Percentiles rank a stretch among this genome's conserved stretches.
Evolutionary conservation across 805 yeast genomes (phyloP).

Genomic region (Barnettozyma wickerhamii): DNA sequence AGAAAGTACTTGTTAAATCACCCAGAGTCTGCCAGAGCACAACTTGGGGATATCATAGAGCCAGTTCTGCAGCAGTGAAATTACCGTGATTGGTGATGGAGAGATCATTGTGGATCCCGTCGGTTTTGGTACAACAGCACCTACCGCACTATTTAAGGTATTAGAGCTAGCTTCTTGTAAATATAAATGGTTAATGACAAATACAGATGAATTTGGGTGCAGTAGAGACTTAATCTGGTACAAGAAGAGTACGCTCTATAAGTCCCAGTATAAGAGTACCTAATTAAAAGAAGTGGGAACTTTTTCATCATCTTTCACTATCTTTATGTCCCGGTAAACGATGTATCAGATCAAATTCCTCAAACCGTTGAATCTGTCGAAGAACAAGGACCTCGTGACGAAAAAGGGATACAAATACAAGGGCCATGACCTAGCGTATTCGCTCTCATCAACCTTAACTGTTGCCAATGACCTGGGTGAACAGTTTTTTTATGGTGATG

Average conservation of each 20-base stretch:
- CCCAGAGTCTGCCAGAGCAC: constrained; percentile 19
- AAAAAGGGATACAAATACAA: constrained; percentile 4
- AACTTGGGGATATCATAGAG: constrained; percentile 18
- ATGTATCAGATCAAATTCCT: constrained; percentile 34
- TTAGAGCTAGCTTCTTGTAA: not conserved
- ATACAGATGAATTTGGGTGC: not conserved
- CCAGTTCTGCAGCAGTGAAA: constrained; percentile 6
- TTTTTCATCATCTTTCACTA: not conserved
- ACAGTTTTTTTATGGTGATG: constrained; percentile 31
- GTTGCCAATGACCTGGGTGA: constrained; percentile 40
- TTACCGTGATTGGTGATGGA: not conserved
- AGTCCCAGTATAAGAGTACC: too few relatives aligned
- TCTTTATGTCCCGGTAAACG: not conserved
- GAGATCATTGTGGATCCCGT: too few relatives aligned
- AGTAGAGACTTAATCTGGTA: not conserved
- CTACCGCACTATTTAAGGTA: too few relatives aligned
- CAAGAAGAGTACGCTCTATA: not conserved
- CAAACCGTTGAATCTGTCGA: constrained; percentile 26
- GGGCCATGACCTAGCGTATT: constrained; percentile 12
- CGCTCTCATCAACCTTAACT: constrained; percentile 20
- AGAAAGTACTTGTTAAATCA: constrained; percentile 54
- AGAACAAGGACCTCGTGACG: constrained; percentile 2
- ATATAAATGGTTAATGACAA: constrained; percentile 2
- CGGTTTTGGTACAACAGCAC: too few relatives aligned
- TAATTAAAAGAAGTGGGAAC: too few relatives aligned